A percentile compares a stretch with the other conserved stretches of the same genome.
Evolutionary conservation across 2,329 filamentous ascomycete genomes (phyloP).

Genomic region (Camptophora hylomeconis): DNA sequence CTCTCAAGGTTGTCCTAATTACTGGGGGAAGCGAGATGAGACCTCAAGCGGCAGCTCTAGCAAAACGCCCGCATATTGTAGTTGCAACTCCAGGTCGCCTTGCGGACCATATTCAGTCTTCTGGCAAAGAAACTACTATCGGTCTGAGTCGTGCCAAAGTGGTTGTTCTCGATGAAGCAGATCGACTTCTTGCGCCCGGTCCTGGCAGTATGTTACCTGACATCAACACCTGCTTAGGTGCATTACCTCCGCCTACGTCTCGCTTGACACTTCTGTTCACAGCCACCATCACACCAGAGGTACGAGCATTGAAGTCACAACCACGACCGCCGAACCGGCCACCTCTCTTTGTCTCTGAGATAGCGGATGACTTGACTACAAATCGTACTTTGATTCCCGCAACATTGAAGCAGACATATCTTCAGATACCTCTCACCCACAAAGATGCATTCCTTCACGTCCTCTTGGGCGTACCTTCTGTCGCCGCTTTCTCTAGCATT

Average conservation of each 20-base stretch:
- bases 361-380: constrained; percentile 66
- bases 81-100: constrained; percentile 89
- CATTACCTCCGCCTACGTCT: constrained; percentile 61
- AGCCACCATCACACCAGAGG: constrained; percentile 85
- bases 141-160: constrained; percentile 67
- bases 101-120: constrained; percentile 84
- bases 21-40: constrained; percentile 92
- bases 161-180: constrained; percentile 91
- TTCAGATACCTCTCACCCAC: constrained; percentile 81
- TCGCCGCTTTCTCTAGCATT: constrained; percentile 60
- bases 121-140: constrained; percentile 78
- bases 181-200: constrained; percentile 64
- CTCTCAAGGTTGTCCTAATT: constrained; percentile 75
- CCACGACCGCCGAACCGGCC: constrained; percentile 55
- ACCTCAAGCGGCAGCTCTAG: constrained; percentile 71
- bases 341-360: constrained; percentile 78
- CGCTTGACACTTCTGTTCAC: constrained; percentile 95
- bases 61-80: constrained; percentile 73
- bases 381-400: constrained; percentile 47
- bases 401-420: constrained; percentile 69
- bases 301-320: constrained; percentile 70
- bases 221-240: constrained; percentile 73
- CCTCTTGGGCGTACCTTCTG: constrained; percentile 56
- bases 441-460: constrained; percentile 91
- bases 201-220: constrained; percentile 88